Conservation (phyloP, 2,329 filamentous ascomycete genomes). For the Phialemoniopsis sp. region DNA sequence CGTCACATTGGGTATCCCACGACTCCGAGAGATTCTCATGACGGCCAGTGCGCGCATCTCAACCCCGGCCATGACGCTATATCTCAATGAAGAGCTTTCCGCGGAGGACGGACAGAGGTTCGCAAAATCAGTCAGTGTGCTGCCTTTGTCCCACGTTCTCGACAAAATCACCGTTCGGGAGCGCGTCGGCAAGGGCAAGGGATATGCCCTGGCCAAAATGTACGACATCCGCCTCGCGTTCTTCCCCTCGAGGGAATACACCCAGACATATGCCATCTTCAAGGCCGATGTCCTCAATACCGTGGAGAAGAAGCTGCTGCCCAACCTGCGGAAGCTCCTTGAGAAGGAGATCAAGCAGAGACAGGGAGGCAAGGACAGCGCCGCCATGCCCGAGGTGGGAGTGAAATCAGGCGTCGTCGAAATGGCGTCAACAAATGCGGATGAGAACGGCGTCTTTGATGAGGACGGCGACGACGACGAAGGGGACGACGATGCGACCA, state of each 20-base stretch:
- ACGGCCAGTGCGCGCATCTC: conserved; percentile 86
- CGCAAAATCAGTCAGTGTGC: conserved; percentile 84
- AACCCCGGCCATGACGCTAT: conserved; percentile 85
- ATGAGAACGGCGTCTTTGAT: conserved; percentile 27
- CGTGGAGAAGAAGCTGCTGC: conserved; percentile 77
- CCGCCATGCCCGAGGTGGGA: conserved; percentile 72
- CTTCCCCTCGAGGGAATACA: conserved; percentile 82
- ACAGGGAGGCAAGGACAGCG: conserved; percentile 55
- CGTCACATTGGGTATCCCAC: conserved; percentile 96
- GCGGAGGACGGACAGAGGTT: conserved; percentile 70
- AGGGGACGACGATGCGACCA: conserved; percentile 74
- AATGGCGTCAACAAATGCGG: conserved; percentile 34
- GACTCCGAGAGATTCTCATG: conserved; percentile 97
- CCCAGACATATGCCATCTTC: conserved; percentile 77
- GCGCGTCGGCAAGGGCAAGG: conserved; percentile 66
- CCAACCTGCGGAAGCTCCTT: conserved; percentile 64
- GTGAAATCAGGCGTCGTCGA: conserved; percentile 49
- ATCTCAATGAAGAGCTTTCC: conserved; percentile 69
- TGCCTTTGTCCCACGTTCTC: conserved; percentile 79
- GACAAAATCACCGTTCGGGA: conserved; percentile 81
- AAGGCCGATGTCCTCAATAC: conserved; percentile 72
- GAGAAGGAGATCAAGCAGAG: conserved; percentile 83
- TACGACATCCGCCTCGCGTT: conserved; percentile 81
- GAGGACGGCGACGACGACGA: conserved; percentile 68
- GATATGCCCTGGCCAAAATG: conserved; percentile 70